phyloP scores from a whole-genome alignment of 148 eudicot genomes.

The Beta vulgaris region DNA sequence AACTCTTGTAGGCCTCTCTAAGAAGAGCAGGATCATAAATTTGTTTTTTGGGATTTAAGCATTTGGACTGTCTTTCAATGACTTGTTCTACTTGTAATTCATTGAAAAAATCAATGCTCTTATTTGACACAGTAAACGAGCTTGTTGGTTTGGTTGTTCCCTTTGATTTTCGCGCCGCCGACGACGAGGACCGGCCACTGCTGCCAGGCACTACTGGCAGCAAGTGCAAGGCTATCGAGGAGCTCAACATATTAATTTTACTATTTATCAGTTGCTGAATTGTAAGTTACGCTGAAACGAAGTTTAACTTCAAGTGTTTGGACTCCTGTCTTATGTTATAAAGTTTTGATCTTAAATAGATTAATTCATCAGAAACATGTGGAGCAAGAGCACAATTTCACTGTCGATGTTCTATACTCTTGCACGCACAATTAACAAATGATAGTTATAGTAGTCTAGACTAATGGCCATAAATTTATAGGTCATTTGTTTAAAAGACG shows the following conservation, averaged over 20 bases:
- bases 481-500: too few relatives aligned
- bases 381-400: too few relatives aligned
- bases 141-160: neutral
- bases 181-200: too few relatives aligned
- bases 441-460: too few relatives aligned
- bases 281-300: neutral
- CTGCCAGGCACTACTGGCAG: neutral
- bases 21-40: conserved; percentile 36
- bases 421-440: too few relatives aligned
- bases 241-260: neutral
- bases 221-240: neutral
- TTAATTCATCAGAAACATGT: neutral
- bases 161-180: neutral
- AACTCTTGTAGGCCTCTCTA: conserved; percentile 39
- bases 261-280: neutral
- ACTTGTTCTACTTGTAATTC: conserved; percentile 33
- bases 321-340: too few relatives aligned
- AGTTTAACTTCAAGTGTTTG: neutral
- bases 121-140: neutral
- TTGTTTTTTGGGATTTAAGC: conserved; percentile 4
- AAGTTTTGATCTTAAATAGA: neutral
- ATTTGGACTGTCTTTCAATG: conserved; percentile 33
- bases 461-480: too few relatives aligned
- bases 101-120: neutral
- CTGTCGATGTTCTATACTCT: too few relatives aligned